A percentile compares a stretch with the other conserved stretches of the same genome.
phyloP scores from a whole-genome alignment of 441 rosid genomes.

The Biscutella laevigata region DNA sequence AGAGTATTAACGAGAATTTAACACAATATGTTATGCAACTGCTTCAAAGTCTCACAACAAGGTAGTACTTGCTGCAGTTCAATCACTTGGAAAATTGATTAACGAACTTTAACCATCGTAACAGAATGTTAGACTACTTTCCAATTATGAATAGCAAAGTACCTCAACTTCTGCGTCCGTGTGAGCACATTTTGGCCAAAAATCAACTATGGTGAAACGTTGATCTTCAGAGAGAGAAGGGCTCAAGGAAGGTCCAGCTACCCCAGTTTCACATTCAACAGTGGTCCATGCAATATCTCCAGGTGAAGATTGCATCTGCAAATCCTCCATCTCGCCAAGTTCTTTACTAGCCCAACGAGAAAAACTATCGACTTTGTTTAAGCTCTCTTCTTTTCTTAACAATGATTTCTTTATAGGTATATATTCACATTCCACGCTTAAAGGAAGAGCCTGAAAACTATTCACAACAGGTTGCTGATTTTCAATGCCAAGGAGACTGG shows the following conservation, averaged over 20 bases:
- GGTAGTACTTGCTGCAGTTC: too few species aligned
- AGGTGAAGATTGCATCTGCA: slow-evolving; percentile 55
- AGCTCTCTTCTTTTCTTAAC: slow-evolving; percentile 50
- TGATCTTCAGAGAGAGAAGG: slow-evolving; percentile 91
- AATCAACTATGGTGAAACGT: slow-evolving; percentile 72
- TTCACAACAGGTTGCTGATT: slow-evolving; percentile 31
- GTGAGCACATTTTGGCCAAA: slow-evolving; percentile 69
- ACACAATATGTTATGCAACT: not conserved
- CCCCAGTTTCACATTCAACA: slow-evolving; percentile 61
- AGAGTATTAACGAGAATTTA: too few species aligned
- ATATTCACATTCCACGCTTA: slow-evolving; percentile 29
- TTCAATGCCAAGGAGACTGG: slow-evolving; percentile 33
- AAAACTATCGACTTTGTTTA: slow-evolving; percentile 90
- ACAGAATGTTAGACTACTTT: not conserved
- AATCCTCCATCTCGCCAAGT: slow-evolving; percentile 72
- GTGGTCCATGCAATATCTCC: slow-evolving; percentile 62
- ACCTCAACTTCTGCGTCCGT: slow-evolving; percentile 72
- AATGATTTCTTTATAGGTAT: slow-evolving; percentile 36
- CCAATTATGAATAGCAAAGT: slow-evolving; percentile 5
- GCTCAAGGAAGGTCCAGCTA: slow-evolving; percentile 46
- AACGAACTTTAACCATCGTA: not conserved
- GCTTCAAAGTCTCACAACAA: not conserved
- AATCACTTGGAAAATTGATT: not conserved
- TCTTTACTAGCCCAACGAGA: slow-evolving; percentile 78
- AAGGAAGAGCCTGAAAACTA: slow-evolving; percentile 27